Conservation (phyloP, 1,284 basidiomycete species). For the Cutaneotrichosporon arboriforme region DNA sequence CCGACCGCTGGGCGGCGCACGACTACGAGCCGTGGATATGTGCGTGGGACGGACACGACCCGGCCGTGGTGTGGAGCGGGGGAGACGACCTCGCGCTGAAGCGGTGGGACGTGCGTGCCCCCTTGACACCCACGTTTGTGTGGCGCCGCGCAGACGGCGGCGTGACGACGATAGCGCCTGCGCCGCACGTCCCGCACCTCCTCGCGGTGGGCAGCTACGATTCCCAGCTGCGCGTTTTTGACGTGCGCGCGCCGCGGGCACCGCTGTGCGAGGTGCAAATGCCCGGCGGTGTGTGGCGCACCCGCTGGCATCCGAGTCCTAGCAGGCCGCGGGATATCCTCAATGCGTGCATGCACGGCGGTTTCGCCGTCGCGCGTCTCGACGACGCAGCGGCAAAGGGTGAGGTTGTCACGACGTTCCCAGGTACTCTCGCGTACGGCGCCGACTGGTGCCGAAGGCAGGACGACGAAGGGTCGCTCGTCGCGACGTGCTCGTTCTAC, state of each 20-base stretch:
- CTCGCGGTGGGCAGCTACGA: conserved; percentile 94
- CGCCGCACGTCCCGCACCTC: conserved; percentile 71
- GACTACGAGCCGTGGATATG: conserved; percentile 93
- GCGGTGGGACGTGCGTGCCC: conserved; percentile 81
- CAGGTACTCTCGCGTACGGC: conserved; percentile 86
- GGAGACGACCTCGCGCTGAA: conserved; percentile 90
- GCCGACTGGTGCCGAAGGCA: conserved; percentile 76
- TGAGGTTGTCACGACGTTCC: conserved; percentile 58
- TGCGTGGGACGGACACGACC: conserved; percentile 80
- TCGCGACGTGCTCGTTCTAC: conserved; percentile 95
- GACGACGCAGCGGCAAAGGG: conserved; percentile 23
- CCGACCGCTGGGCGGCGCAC: conserved; percentile 74
- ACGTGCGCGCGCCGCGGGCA: conserved; percentile 61
- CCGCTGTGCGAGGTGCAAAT: conserved; percentile 63
- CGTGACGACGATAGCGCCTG: conserved; percentile 82
- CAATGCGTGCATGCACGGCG: conserved; percentile 94
- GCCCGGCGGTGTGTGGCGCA: conserved; percentile 90
- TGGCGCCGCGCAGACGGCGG: conserved; percentile 83
- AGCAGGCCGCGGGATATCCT: conserved; percentile 64
- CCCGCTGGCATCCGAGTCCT: conserved; percentile 84
- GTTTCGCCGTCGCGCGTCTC: conserved; percentile 75
- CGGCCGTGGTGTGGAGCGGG: conserved; percentile 75
- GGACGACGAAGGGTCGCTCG: conserved; percentile 47
- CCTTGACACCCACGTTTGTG: conserved; percentile 59
- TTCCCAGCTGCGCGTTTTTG: conserved; percentile 72